phyloP scores from a whole-genome alignment of 352 stramenopile species.

The Phytophthora hibernalis region DNA sequence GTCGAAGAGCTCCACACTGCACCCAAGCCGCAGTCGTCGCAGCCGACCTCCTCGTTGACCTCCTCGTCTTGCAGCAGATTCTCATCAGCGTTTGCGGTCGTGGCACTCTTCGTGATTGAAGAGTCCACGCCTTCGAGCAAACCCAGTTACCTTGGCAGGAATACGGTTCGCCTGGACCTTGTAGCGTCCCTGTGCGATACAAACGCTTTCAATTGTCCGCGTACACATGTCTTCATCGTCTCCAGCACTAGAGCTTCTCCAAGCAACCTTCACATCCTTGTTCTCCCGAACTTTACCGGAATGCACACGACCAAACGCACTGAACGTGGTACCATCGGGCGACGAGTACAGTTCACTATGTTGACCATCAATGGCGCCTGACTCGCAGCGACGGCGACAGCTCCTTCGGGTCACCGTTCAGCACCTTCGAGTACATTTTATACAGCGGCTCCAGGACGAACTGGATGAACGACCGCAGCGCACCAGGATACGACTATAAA shows the following conservation, averaged over 20 bases:
- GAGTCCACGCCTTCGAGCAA: slow-evolving; percentile 97
- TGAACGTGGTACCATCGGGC: slow-evolving; percentile 95
- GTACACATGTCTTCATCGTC: slow-evolving; percentile 98
- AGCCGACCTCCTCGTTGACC: too few species aligned
- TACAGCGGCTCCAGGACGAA: slow-evolving; percentile 99
- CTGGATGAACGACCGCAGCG: slow-evolving; percentile 96
- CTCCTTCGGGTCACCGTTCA: slow-evolving; percentile 94
- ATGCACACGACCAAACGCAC: slow-evolving; percentile 96
- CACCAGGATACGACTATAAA: slow-evolving; percentile 78
- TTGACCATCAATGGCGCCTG: slow-evolving; percentile 97
- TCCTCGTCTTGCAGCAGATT: slow-evolving; percentile 76
- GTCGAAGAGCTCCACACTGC: too few species aligned
- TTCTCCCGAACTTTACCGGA: slow-evolving; percentile 93
- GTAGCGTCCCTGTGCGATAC: slow-evolving; percentile 94
- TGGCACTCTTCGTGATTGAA: slow-evolving; percentile 98
- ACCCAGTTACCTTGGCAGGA: slow-evolving; percentile 98
- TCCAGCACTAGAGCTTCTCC: slow-evolving; percentile 94
- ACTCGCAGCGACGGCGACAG: slow-evolving; percentile 88
- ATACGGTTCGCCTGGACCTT: slow-evolving; percentile 95
- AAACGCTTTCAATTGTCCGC: slow-evolving; percentile 92
- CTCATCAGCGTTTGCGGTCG: slow-evolving; percentile 91
- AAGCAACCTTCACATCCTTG: slow-evolving; percentile 83
- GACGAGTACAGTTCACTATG: slow-evolving; percentile 97
- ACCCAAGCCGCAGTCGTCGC: too few species aligned
- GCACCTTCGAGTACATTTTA: slow-evolving; percentile 98